Base-by-base conservation (phyloP, 768 basidiomycete genomes). In the Collybiopsis luxurians region DNA sequence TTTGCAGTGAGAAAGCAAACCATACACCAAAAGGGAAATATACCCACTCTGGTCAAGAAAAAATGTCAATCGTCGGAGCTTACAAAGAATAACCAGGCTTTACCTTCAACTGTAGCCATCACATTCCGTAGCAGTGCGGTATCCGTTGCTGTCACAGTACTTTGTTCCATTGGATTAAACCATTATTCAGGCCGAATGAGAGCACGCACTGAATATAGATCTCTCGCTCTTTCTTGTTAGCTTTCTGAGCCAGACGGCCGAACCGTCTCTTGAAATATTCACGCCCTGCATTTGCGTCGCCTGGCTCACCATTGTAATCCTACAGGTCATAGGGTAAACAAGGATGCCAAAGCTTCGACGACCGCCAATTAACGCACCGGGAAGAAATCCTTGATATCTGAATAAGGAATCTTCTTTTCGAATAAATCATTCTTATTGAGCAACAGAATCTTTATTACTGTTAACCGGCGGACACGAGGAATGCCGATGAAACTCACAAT, bases 351-450 rank as follows among this genome's bases (percentile, higher is more conserved):
- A 34, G 57, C n/a, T 24, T 30, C n/a, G 39, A 28, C 13, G 52
- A n/a, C n/a, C n/a, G n/a, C n/a, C n/a, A n/a, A 53, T 26, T 44
- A 27, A 67, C 82, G 31, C 66, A 90, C 93, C 0, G 92, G 90
- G 76, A 97, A 98, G 74, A 90, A 90, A 62, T 83, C 89, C 73
- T 85, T 87, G 70, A 98, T 94, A 69, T 91, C 83, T 21, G 92
- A 95, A 56, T 83, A 78, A 55, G 72, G 70, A 40, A 98, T 85
- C 74, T 96, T 96, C 68, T 83, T 79, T 70, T 85, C 82, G 66
- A 95, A 94, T n/a, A 96, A 78, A 67, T 98, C 95, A 63, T 94
- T 88, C 75, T 98, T 97, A 75, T 96, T 97, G 58, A 96, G 79
- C 79, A 96, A 96, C 34, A 97, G 80, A 61, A 97, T 96, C 92